Evolutionary conservation across 768 basidiomycete species (phyloP).

Genomic region (Lactifluus pinguis): DNA sequence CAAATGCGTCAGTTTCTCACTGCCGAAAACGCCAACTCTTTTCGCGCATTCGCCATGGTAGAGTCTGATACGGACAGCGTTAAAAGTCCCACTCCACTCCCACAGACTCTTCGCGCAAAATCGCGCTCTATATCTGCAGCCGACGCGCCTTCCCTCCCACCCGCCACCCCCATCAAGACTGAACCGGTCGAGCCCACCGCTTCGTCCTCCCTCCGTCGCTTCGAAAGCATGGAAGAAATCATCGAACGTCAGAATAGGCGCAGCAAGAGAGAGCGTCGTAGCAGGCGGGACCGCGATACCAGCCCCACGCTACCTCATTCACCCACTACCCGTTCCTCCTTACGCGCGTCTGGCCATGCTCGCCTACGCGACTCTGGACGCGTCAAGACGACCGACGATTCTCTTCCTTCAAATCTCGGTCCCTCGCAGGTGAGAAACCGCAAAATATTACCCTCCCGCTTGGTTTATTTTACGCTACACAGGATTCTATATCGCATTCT

Average conservation of each 20-base stretch:
- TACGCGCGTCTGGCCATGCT: constrained; percentile 42
- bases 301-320: constrained; percentile 7
- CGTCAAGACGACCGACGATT: constrained; percentile 16
- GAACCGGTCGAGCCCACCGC: constrained; percentile 41
- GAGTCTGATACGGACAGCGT: constrained; percentile 28
- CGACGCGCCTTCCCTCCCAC: constrained; percentile 26
- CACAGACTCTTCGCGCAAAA: constrained; percentile 21
- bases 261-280: constrained; percentile 42
- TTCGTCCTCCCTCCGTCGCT: constrained; percentile 43
- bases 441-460: neutral
- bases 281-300: constrained; percentile 37
- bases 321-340: constrained; percentile 27
- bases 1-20: constrained; percentile 77
- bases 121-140: constrained; percentile 38
- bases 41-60: constrained; percentile 36
- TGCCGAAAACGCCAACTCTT: constrained; percentile 37
- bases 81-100: constrained; percentile 7
- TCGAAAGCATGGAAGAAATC: constrained; percentile 70
- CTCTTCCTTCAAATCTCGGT: neutral
- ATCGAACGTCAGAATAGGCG: constrained; percentile 61
- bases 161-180: constrained; percentile 53
- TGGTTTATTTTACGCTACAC: constrained; percentile 6
- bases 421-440: constrained; percentile 7
- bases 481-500: constrained; percentile 37
- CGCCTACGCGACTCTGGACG: constrained; percentile 45